These are phyloP conservation scores for Neurospora sp. DNA, from an alignment of 2,329 filamentous ascomycete species.

Conservation along the genomic window DNA sequence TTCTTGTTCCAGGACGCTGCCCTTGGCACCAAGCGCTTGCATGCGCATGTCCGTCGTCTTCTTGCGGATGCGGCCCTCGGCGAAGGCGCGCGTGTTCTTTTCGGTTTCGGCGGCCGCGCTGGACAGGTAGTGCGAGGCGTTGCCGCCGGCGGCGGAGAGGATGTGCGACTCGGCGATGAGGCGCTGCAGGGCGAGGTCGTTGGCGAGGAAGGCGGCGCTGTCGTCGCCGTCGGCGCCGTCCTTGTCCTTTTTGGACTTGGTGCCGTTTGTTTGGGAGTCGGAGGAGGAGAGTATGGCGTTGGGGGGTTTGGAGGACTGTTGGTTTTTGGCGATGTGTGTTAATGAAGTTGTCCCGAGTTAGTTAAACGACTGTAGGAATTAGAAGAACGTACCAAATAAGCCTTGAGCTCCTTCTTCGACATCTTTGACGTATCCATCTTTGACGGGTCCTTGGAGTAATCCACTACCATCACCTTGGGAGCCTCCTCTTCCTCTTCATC, in stretches of 20 bases:
- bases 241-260: constrained; percentile 19
- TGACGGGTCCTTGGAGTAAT: constrained; percentile 38
- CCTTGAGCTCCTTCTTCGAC: constrained; percentile 62
- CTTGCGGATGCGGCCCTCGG: constrained; percentile 61
- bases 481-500: constrained; percentile 19
- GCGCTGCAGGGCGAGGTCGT: constrained; percentile 85
- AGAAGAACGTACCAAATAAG: constrained; percentile 54
- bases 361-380: not conserved
- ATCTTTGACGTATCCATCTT: constrained; percentile 29
- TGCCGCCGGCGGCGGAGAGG: constrained; percentile 47
- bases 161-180: constrained; percentile 88
- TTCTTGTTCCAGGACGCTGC: constrained; percentile 62
- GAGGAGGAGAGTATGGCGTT: constrained; percentile 16
- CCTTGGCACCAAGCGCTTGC: constrained; percentile 68
- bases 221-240: constrained; percentile 40
- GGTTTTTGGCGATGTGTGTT: constrained; percentile 11
- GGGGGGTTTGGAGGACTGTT: constrained; percentile 40
- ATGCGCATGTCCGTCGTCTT: constrained; percentile 78
- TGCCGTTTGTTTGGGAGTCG: constrained; percentile 1
- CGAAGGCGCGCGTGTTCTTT: constrained; percentile 30
- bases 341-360: not conserved
- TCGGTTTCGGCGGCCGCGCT: constrained; percentile 26
- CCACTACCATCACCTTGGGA: constrained; percentile 47
- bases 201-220: constrained; percentile 63
- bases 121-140: constrained; percentile 31